phyloP scores from a whole-genome alignment of 352 stramenopile genomes.

The Ophiocytium majus region DNA sequence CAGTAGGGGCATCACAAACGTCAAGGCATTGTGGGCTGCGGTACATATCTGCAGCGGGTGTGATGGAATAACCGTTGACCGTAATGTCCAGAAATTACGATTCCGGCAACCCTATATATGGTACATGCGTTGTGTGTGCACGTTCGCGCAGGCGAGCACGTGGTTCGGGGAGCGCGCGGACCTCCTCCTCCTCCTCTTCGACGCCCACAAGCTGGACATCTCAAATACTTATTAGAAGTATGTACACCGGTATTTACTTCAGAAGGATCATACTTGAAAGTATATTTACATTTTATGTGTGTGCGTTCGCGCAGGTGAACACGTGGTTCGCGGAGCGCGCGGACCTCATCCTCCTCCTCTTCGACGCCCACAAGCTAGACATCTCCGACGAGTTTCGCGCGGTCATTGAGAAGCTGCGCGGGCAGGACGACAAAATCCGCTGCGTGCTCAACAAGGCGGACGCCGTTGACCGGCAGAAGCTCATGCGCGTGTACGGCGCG shows the following conservation, averaged over 20 bases:
- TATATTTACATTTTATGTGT: too few species aligned
- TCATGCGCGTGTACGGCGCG: slow-evolving; percentile 96
- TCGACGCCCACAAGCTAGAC: slow-evolving; percentile 99
- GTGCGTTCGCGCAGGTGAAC: too few species aligned
- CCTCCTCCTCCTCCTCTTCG: slow-evolving; percentile 97
- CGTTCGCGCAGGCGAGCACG: slow-evolving; percentile 65
- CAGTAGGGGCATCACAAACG: too few species aligned
- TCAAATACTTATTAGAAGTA: too few species aligned
- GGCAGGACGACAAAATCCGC: slow-evolving; percentile 97
- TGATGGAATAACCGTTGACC: too few species aligned
- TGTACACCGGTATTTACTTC: too few species aligned
- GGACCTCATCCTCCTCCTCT: slow-evolving; percentile 97
- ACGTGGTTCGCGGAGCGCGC: slow-evolving; percentile 80
- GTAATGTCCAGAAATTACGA: too few species aligned
- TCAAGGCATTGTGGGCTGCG: too few species aligned
- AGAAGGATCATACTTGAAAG: too few species aligned
- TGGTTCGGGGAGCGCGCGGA: slow-evolving; percentile 85
- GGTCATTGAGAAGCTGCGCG: slow-evolving; percentile 90
- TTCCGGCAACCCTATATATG: too few species aligned
- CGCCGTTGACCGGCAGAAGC: slow-evolving; percentile 86
- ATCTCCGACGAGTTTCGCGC: slow-evolving; percentile 98
- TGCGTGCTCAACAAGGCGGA: slow-evolving; percentile 99
- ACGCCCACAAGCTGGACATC: slow-evolving; percentile 99
- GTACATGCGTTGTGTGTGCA: too few species aligned
- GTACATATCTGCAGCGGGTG: too few species aligned